phyloP scores from a whole-genome alignment of 2,329 filamentous ascomycete species.

The Pyrenophora graminea region DNA sequence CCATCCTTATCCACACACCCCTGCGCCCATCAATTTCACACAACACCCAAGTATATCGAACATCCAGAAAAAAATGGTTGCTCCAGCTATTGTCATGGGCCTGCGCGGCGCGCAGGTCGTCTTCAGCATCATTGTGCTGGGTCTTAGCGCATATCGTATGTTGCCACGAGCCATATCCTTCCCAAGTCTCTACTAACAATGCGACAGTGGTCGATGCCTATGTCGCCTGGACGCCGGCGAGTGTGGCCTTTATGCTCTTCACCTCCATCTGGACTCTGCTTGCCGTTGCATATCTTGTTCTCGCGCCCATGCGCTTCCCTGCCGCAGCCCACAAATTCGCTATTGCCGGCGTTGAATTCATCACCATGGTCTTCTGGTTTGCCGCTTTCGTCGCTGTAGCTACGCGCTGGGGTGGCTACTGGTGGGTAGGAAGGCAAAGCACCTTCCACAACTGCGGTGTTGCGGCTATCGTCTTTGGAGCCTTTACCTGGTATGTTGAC shows the following conservation, averaged over 20 bases:
- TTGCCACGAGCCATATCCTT: slow-evolving; percentile 12
- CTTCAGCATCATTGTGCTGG: slow-evolving; percentile 76
- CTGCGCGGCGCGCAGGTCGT: slow-evolving; percentile 70
- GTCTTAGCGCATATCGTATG: slow-evolving; percentile 74
- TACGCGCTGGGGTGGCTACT: slow-evolving; percentile 62
- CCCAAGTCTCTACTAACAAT: slow-evolving; percentile 6
- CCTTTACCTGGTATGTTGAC: slow-evolving; percentile 62
- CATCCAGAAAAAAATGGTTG: slow-evolving; percentile 22
- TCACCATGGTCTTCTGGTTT: slow-evolving; percentile 91
- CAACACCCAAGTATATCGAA: background rate
- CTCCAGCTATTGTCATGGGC: slow-evolving; percentile 57
- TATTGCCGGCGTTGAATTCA: slow-evolving; percentile 69
- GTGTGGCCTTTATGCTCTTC: slow-evolving; percentile 80
- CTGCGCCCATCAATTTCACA: slow-evolving; percentile 2
- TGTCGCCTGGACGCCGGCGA: slow-evolving; percentile 56
- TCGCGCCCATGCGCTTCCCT: slow-evolving; percentile 67
- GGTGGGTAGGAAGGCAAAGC: slow-evolving; percentile 53
- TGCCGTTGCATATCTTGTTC: slow-evolving; percentile 69
- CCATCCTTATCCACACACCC: slow-evolving; percentile 3
- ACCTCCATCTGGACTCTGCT: slow-evolving; percentile 74
- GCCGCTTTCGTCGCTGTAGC: slow-evolving; percentile 80
- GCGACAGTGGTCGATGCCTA: slow-evolving; percentile 54
- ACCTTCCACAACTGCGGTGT: slow-evolving; percentile 61
- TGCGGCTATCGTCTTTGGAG: slow-evolving; percentile 69
- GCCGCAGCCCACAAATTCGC: slow-evolving; percentile 67